A percentile compares a stretch with the other conserved stretches of the same genome.
These are phyloP conservation scores for Bacidia rubella DNA, from an alignment of 495 filamentous ascomycete species.

Conservation along the genomic window DNA sequence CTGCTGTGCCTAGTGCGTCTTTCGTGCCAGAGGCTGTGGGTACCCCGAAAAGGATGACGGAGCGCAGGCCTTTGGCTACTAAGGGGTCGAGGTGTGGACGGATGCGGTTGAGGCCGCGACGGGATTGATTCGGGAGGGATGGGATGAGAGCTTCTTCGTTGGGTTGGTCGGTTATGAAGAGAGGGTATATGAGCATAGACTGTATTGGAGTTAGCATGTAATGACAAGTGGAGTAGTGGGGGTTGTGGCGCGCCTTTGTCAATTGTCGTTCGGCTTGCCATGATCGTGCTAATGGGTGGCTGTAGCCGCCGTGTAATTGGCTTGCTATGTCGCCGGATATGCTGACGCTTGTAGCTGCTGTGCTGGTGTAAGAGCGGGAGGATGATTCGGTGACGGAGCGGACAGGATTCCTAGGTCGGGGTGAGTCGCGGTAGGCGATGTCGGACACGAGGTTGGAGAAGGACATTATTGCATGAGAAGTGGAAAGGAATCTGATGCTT, in stretches of 20 bases:
- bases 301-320: constrained; percentile 90
- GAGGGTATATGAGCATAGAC: constrained; percentile 96
- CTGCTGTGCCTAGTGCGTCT: constrained; percentile 82
- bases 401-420: constrained; percentile 25
- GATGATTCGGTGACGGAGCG: constrained; percentile 35
- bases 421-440: constrained; percentile 51
- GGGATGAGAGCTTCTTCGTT: constrained; percentile 86
- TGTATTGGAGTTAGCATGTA: constrained; percentile 22
- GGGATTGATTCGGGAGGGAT: constrained; percentile 76
- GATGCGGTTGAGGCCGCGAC: constrained; percentile 75
- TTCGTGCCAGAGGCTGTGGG: constrained; percentile 67
- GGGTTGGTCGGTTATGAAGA: constrained; percentile 88
- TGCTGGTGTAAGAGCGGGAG: constrained; percentile 65
- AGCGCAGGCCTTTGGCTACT: constrained; percentile 73
- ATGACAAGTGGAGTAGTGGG: not conserved
- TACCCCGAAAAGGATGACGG: constrained; percentile 92
- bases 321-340: constrained; percentile 86
- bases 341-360: constrained; percentile 85
- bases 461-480: constrained; percentile 49
- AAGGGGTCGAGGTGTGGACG: constrained; percentile 75
- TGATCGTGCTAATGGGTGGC: constrained; percentile 73
- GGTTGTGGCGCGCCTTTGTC: constrained; percentile 57
- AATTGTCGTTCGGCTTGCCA: constrained; percentile 97
- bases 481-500: not conserved
- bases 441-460: constrained; percentile 86